Base-by-base conservation (phyloP, 441 rosid species). In the Gossypium armourianum region DNA sequence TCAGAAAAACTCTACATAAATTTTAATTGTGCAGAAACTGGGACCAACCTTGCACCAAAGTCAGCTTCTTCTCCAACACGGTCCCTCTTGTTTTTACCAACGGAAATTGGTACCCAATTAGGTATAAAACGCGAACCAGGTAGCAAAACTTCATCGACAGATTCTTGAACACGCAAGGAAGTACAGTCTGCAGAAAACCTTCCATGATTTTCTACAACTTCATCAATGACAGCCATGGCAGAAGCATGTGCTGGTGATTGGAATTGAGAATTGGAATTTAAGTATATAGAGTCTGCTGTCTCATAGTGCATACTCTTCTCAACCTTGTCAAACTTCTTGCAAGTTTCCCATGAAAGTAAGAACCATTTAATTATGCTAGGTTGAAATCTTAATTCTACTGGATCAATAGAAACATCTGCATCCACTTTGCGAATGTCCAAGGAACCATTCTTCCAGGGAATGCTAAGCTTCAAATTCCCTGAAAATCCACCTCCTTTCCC, bases 371-470 rank as follows among this genome's bases (percentile, higher is more conserved):
- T 80, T 45, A 88, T 79, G 81, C 81, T 79, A 0, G 96, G 98
- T 58, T 86, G 88, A 78, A 90, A 72, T 77, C 82, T 85, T 72
- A 96, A 76, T 80, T 89, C 92, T 78, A 96, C 43, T 59, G 98
- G 98, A 81, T 91, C 92, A 74, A 91, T 36, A 61, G 74, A 81
- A 78, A 91, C 81, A 84, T 90, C 89, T 19, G 92, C 93, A 83
- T 92, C 92, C 81, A 96, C 88, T 79, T 84, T 88, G 78, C 86
- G 86, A 62, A 96, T 87, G 77, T 96, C 98, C 76, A 92, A 78
- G 47, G 92, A 86, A 82, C 97, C 99, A 83, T 96, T 84, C 81
- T 81, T 88, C 96, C 98, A 96, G 43, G 99, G 99, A 74, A 96
- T 92, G 81, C 92, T 92, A 70, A 91, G 83, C 78, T 80, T 91